Evolutionary conservation across 2,329 filamentous ascomycete genomes (phyloP).

Genomic region (Proliferodiscus dingleyae): DNA sequence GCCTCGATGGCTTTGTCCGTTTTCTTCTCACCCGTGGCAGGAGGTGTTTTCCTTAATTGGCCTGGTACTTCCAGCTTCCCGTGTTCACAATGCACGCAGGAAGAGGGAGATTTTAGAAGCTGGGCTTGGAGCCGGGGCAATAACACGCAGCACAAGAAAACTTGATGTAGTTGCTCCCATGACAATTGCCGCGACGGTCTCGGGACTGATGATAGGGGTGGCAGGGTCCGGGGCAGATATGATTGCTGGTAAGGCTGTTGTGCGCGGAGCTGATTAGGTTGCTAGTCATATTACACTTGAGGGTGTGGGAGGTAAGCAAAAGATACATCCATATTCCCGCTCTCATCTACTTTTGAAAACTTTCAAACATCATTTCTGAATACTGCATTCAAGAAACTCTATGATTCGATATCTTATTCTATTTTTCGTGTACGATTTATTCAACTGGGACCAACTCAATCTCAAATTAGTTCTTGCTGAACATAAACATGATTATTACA

Average conservation of each 20-base stretch:
- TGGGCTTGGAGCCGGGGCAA: slow-evolving; percentile 33
- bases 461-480: slow-evolving; percentile 34
- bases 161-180: slow-evolving; percentile 37
- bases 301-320: slow-evolving; percentile 23
- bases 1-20: slow-evolving; percentile 37
- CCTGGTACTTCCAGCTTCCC: slow-evolving; percentile 35
- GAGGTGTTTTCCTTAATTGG: slow-evolving; percentile 37
- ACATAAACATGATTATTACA: slow-evolving; percentile 34
- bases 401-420: too few species aligned
- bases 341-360: too few species aligned
- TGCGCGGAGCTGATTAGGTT: slow-evolving; percentile 35
- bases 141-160: slow-evolving; percentile 37
- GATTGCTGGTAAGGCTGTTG: slow-evolving; percentile 33
- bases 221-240: slow-evolving; percentile 34
- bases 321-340: too few species aligned
- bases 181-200: slow-evolving; percentile 35
- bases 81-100: slow-evolving; percentile 39
- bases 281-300: slow-evolving; percentile 36
- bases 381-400: too few species aligned
- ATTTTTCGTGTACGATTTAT: too few species aligned
- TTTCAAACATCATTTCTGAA: too few species aligned
- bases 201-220: slow-evolving; percentile 35
- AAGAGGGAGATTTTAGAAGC: slow-evolving; percentile 39
- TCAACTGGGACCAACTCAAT: too few species aligned
- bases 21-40: slow-evolving; percentile 36